A percentile compares a stretch with the other conserved stretches of the same genome.
phyloP scores from a whole-genome alignment of 1,284 basidiomycete genomes.

The Irpex rosettiformis region DNA sequence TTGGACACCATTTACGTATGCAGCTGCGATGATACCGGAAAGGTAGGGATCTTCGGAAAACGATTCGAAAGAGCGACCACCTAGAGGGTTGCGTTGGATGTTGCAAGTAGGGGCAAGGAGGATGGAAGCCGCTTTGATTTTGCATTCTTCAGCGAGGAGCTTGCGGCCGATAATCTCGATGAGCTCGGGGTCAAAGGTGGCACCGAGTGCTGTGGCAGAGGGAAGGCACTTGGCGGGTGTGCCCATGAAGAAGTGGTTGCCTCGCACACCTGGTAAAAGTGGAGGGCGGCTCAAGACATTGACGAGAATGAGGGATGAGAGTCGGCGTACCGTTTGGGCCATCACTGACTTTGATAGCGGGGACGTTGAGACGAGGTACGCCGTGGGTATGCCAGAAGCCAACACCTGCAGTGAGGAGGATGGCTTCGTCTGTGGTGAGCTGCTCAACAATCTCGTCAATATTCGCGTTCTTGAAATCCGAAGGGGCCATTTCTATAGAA shows the following conservation, averaged over 20 bases:
- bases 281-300: neutral
- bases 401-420: constrained; percentile 65
- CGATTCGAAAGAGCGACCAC: constrained; percentile 74
- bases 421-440: constrained; percentile 69
- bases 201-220: constrained; percentile 64
- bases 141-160: constrained; percentile 70
- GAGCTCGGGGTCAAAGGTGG: constrained; percentile 71
- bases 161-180: constrained; percentile 59
- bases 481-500: constrained; percentile 50
- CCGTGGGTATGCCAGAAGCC: constrained; percentile 76
- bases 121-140: constrained; percentile 63
- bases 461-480: constrained; percentile 63
- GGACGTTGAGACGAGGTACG: constrained; percentile 62
- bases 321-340: constrained; percentile 59
- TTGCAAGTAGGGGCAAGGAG: constrained; percentile 79
- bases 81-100: constrained; percentile 73
- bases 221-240: constrained; percentile 64
- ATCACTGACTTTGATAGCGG: constrained; percentile 74
- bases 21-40: constrained; percentile 64
- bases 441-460: constrained; percentile 59
- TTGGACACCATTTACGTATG: constrained; percentile 75
- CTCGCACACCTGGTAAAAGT: constrained; percentile 34
- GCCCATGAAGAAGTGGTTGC: constrained; percentile 37
- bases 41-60: constrained; percentile 81
- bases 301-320: neutral